phyloP scores from a whole-genome alignment of 805 yeast species.

The Candida berthetii region DNA sequence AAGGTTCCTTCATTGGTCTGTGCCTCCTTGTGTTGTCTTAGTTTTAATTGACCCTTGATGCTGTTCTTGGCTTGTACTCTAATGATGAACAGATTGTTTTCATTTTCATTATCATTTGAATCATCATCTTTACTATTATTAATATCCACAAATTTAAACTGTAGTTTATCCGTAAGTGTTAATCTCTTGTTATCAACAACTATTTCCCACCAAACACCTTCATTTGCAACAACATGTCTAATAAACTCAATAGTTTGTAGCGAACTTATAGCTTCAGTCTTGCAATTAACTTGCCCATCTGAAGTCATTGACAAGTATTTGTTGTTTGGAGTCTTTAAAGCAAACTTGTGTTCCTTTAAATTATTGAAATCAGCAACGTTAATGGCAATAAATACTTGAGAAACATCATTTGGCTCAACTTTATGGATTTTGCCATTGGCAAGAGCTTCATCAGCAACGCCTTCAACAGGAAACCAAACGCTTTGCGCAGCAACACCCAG shows the following conservation, averaged over 20 bases:
- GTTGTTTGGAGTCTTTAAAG: conserved; percentile 23
- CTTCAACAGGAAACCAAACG: conserved; percentile 6
- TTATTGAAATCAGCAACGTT: conserved; percentile 6
- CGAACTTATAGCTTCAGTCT: conserved; percentile 26
- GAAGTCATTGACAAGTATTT: conserved; percentile 19
- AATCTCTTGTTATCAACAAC: conserved; percentile 4
- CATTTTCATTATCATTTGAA: too few species aligned
- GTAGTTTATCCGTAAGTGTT: neutral
- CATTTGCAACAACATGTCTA: conserved; percentile 5
- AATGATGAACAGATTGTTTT: conserved; percentile 5
- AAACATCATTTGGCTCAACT: conserved; percentile 23
- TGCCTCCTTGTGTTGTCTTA: conserved; percentile 7
- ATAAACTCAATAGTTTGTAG: conserved; percentile 20
- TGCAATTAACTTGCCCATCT: conserved; percentile 16
- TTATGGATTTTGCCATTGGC: conserved; percentile 6
- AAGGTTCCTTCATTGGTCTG: conserved; percentile 10
- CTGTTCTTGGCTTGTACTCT: conserved; percentile 14
- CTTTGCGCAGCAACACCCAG: neutral
- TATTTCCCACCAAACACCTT: conserved; percentile 8
- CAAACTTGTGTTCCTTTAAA: conserved; percentile 7
- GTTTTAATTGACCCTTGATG: conserved; percentile 7
- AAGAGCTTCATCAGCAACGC: conserved; percentile 1
- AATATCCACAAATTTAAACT: neutral
- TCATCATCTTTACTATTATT: conserved; percentile 1
- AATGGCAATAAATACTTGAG: conserved; percentile 25